Base-by-base conservation (phyloP, 2,329 filamentous ascomycete species). In the Venturia carpophila region DNA sequence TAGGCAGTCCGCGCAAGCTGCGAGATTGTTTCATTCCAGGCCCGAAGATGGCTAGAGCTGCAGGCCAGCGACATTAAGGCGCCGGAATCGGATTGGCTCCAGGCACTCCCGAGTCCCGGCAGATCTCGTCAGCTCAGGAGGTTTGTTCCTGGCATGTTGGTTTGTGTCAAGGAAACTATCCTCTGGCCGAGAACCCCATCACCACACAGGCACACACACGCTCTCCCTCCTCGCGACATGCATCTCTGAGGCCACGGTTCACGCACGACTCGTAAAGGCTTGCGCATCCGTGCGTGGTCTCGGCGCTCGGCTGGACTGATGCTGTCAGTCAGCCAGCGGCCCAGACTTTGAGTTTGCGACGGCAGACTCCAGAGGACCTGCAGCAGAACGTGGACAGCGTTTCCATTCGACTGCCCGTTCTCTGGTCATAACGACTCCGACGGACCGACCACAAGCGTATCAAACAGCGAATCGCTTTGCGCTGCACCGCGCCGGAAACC, bases 21-120 rank as follows among this genome's bases (percentile, higher is more conserved):
- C 5, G 27, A 34, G 13, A 6, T 55, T 55, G 52, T 58, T 58
- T 58, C 52, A 37, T 55, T 52, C 52, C 52, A 58, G 30, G 30
- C 52, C 52, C 30, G 15, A 58, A 7, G 17, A 21, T 13, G 49
- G 11, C 49, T 56, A 34, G 49, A 56, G 49, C 52, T 37, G 27
- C 52, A 58, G 37, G 52, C 27, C 52, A 37, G 27, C 52, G 27
- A 58, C 34, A 9, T 34, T 34, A 13, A 19, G 27, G 52, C 52
- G 52, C 52, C 52, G 7, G 27, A 56, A 1, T 56, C 6, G 52
- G 52, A 34, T 56, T 56, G 52, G 52, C 52, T 56, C n/a, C 52
- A 58, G 52, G 52, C 52, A 58, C 52, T 37, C 52, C 52, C 52
- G 52, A 58, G 27, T n/a, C 52, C 52, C 52, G 52, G 52, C 52